phyloP scores from a whole-genome alignment of 73 alveolate species.

The Stentor roeselii region DNA sequence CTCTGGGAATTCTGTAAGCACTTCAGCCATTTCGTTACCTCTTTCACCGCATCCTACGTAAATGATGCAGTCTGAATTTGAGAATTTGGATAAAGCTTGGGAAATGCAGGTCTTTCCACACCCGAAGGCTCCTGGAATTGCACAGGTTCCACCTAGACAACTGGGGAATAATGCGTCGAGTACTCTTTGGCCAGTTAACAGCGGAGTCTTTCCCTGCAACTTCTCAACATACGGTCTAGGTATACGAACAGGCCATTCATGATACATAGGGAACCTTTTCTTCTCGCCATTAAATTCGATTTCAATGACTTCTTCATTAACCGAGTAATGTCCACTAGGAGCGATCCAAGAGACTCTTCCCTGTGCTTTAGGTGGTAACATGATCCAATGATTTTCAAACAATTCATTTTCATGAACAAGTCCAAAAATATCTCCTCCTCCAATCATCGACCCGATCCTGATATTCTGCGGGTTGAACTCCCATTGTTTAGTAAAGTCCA shows the following conservation, averaged over 20 bases:
- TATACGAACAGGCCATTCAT: constrained; percentile 90
- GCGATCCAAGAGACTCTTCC: constrained; percentile 83
- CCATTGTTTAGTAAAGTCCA: constrained; percentile 90
- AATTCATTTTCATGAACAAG: constrained; percentile 88
- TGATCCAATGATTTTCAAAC: constrained; percentile 80
- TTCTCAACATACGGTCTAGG: constrained; percentile 87
- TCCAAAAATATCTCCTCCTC: constrained; percentile 98
- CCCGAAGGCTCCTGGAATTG: constrained; percentile 99
- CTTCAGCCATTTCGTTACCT: constrained; percentile 99
- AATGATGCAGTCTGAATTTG: constrained; percentile 91
- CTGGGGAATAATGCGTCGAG: constrained; percentile 96
- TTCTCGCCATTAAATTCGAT: constrained; percentile 85
- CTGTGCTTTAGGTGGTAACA: constrained; percentile 92
- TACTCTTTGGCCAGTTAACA: constrained; percentile 92
- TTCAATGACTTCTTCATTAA: constrained; percentile 83
- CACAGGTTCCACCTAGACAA: constrained; percentile 97
- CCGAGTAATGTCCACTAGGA: constrained; percentile 84
- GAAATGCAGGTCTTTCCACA: constrained; percentile 98
- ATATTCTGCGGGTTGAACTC: constrained; percentile 86
- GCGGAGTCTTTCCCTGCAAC: constrained; percentile 82
- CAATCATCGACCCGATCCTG: constrained; percentile 57
- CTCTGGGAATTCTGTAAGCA: constrained; percentile 96
- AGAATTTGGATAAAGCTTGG: constrained; percentile 94
- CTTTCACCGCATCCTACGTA: constrained; percentile 99
- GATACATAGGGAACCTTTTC: constrained; percentile 77